Evolutionary conservation across 1,284 basidiomycete genomes (phyloP).

Genomic region (Rhodotorula sp.): DNA sequence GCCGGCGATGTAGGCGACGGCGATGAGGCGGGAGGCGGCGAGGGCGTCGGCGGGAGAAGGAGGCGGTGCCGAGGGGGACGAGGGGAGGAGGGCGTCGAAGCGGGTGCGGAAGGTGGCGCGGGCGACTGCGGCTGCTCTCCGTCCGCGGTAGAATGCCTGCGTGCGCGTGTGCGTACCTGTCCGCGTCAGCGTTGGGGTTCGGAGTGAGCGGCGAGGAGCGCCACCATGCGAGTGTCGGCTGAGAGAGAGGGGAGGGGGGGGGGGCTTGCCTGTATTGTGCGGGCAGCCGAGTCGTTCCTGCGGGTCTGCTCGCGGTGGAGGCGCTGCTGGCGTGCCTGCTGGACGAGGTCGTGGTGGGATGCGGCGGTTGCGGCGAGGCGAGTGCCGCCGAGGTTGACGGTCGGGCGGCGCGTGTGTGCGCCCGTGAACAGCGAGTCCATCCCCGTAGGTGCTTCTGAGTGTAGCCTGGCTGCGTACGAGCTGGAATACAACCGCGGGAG

Average conservation of each 20-base stretch:
- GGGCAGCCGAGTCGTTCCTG: slow-evolving; percentile 61
- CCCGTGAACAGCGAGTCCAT: slow-evolving; percentile 48
- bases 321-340: slow-evolving; percentile 63
- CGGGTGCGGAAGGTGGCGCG: slow-evolving; percentile 55
- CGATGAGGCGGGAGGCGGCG: slow-evolving; percentile 36
- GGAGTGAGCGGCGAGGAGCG: background rate
- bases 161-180: background rate
- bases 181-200: too few species aligned
- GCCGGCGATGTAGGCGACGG: slow-evolving; percentile 24
- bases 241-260: slow-evolving; percentile 16
- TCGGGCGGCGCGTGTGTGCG: slow-evolving; percentile 56
- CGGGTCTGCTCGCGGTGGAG: slow-evolving; percentile 62
- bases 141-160: slow-evolving; percentile 53
- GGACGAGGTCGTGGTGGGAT: slow-evolving; percentile 60
- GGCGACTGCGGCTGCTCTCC: slow-evolving; percentile 53
- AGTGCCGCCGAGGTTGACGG: slow-evolving; percentile 68
- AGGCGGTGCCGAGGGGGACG: background rate
- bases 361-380: slow-evolving; percentile 54
- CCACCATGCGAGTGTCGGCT: background rate
- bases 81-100: slow-evolving; percentile 55
- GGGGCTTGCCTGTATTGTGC: slow-evolving; percentile 69
- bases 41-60: slow-evolving; percentile 7
- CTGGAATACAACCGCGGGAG: background rate
- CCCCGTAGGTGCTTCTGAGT: background rate
- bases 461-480: background rate